Conservation (phyloP, 2,329 filamentous ascomycete species). For the Venturia aucupariae region DNA sequence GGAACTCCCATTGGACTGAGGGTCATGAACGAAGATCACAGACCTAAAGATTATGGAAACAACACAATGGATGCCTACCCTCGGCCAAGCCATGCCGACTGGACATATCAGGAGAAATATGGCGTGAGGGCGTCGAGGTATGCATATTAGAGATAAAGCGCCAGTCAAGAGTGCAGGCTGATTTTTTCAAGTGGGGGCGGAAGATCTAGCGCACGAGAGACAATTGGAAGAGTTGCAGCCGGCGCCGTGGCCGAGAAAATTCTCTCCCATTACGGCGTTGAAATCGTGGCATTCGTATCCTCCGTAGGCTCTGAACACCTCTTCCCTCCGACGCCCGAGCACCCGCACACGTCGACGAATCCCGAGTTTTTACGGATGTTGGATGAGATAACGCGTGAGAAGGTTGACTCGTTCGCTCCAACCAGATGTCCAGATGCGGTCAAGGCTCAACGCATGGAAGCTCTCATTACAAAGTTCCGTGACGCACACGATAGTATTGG, state of each 20-base stretch:
- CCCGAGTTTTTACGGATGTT: constrained; percentile 70
- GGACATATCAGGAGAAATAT: constrained; percentile 96
- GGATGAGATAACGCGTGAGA: constrained; percentile 59
- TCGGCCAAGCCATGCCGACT: constrained; percentile 87
- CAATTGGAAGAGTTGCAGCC: constrained; percentile 81
- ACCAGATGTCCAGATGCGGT: constrained; percentile 73
- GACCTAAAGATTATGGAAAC: constrained; percentile 83
- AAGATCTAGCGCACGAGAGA: constrained; percentile 85
- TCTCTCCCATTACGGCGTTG: constrained; percentile 72
- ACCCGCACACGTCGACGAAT: constrained; percentile 62
- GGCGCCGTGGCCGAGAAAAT: constrained; percentile 93
- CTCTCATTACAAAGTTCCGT: constrained; percentile 65
- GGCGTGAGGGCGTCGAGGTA: constrained; percentile 68
- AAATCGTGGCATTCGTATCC: constrained; percentile 85
- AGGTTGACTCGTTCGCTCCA: constrained; percentile 67
- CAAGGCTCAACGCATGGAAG: constrained; percentile 56
- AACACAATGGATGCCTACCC: constrained; percentile 88
- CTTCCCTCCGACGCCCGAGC: constrained; percentile 59
- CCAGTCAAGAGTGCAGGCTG: not conserved
- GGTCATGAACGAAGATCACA: constrained; percentile 86
- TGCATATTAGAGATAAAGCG: not conserved
- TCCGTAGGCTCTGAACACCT: constrained; percentile 74
- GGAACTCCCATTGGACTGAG: constrained; percentile 84
- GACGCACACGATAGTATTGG: constrained; percentile 83
- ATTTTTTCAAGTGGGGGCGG: constrained; percentile 61